Percentiles rank a stretch among this genome's conserved stretches.
Conservation (phyloP, 177 flowering plant genomes). For the Vitis hybrid region DNA sequence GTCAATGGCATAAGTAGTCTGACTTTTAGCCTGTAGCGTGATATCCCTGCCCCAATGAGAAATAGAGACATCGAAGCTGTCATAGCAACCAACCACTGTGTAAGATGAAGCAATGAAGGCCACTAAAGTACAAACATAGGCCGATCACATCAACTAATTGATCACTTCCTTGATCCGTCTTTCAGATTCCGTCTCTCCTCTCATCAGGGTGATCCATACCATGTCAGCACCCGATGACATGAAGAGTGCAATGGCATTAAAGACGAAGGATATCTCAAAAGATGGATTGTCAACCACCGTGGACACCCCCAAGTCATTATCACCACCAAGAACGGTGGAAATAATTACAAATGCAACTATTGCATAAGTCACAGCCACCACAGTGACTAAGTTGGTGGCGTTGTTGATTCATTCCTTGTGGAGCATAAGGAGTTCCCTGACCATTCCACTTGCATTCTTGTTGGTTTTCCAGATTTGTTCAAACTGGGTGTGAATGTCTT, state of each 20-base stretch:
- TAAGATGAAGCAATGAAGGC: slow-evolving; percentile 83
- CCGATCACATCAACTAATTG: slow-evolving; percentile 94
- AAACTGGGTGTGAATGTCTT: slow-evolving; percentile 76
- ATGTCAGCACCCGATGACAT: slow-evolving; percentile 87
- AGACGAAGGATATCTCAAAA: slow-evolving; percentile 81
- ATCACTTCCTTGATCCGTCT: slow-evolving; percentile 71
- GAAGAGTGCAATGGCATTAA: slow-evolving; percentile 79
- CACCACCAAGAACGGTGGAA: slow-evolving; percentile 86
- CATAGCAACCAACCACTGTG: slow-evolving; percentile 68
- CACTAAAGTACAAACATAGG: slow-evolving; percentile 79
- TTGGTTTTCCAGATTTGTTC: slow-evolving; percentile 79
- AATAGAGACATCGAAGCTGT: neutral
- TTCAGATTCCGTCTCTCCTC: slow-evolving; percentile 83
- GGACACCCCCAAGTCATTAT: slow-evolving; percentile 48
- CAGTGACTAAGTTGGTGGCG: slow-evolving; percentile 88
- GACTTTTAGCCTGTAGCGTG: no score
- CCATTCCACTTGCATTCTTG: slow-evolving; percentile 70
- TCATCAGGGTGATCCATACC: slow-evolving; percentile 81
- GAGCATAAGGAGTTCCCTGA: slow-evolving; percentile 73
- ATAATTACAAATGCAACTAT: slow-evolving; percentile 91
- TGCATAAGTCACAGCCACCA: slow-evolving; percentile 87
- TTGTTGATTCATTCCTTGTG: slow-evolving; percentile 88
- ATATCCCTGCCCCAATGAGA: no score
- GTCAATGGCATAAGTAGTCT: no score
- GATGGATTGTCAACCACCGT: slow-evolving; percentile 42